A percentile compares a stretch with the other conserved stretches of the same genome.
These are phyloP conservation scores for Bothriochloa decipiens DNA, from an alignment of 176 grass and related monocot species.

Conservation along the genomic window DNA sequence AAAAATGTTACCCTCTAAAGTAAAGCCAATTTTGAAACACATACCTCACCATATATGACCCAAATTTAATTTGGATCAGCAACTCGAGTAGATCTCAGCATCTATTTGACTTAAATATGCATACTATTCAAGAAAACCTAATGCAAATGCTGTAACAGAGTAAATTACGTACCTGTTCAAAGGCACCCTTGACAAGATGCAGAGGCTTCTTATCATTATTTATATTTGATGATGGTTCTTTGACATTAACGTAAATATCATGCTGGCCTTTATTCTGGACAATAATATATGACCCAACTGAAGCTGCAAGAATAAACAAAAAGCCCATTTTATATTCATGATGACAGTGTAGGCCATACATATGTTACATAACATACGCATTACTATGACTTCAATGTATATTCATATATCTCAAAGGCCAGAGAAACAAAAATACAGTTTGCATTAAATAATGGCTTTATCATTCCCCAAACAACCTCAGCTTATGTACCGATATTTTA, in stretches of 20 bases:
- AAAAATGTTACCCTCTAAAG: neutral
- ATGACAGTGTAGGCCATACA: neutral
- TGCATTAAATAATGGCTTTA: neutral
- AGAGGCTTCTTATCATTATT: conserved; percentile 18
- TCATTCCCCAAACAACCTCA: neutral
- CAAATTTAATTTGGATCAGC: conserved; percentile 11
- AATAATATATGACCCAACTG: conserved; percentile 46
- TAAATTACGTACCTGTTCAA: conserved; percentile 50
- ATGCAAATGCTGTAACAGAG: conserved; percentile 22
- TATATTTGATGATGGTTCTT: conserved; percentile 41
- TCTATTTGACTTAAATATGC: neutral
- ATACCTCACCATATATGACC: neutral
- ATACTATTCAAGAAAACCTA: neutral
- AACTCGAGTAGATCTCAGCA: neutral
- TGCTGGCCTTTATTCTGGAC: conserved; percentile 56
- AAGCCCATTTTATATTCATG: neutral
- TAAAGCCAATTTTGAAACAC: conserved; percentile 8
- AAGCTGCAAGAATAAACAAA: conserved; percentile 55
- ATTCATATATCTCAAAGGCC: conserved; percentile 30
- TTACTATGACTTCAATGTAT: neutral
- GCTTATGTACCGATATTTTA: neutral
- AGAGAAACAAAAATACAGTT: neutral
- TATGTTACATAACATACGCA: conserved; percentile 4
- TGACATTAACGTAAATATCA: conserved; percentile 42
- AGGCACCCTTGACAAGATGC: conserved; percentile 33